Conservation (phyloP, 2,329 filamentous ascomycete species). For the Claviceps sorghi region DNA sequence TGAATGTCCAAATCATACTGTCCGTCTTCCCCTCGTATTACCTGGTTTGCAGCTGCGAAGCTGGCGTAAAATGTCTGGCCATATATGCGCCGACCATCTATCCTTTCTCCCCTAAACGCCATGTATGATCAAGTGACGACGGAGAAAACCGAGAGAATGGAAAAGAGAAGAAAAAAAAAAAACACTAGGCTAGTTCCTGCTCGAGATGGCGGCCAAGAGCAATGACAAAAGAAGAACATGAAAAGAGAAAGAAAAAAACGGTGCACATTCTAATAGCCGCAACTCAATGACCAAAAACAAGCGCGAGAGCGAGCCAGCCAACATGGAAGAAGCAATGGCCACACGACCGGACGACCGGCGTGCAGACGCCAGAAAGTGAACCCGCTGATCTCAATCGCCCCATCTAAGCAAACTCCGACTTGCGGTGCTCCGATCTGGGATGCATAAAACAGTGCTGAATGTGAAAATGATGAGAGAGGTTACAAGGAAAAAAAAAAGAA, state of each 20-base stretch:
- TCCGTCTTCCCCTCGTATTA: neutral
- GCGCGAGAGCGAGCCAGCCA: neutral
- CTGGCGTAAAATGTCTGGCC: neutral
- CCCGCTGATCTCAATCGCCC: neutral
- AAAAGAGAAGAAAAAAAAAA: neutral
- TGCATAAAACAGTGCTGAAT: neutral
- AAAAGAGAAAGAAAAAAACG: neutral
- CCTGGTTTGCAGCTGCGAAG: conserved; percentile 1
- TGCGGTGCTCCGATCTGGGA: neutral
- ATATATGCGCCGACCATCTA: neutral
- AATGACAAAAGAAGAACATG: neutral
- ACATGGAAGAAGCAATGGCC: neutral
- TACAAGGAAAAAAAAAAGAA: too few species aligned
- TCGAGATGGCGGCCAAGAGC: neutral
- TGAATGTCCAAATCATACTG: neutral
- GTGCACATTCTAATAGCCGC: neutral
- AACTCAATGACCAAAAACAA: neutral
- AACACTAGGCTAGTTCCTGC: neutral
- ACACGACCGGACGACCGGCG: neutral
- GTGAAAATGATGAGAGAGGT: neutral
- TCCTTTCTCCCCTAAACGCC: conserved; percentile 2
- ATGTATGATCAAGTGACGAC: conserved; percentile 3
- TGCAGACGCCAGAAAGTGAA: neutral
- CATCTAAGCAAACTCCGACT: neutral
- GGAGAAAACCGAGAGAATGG: neutral